These are phyloP conservation scores for Gossypium gossypioides DNA, from an alignment of 441 rosid species.

Conservation along the genomic window DNA sequence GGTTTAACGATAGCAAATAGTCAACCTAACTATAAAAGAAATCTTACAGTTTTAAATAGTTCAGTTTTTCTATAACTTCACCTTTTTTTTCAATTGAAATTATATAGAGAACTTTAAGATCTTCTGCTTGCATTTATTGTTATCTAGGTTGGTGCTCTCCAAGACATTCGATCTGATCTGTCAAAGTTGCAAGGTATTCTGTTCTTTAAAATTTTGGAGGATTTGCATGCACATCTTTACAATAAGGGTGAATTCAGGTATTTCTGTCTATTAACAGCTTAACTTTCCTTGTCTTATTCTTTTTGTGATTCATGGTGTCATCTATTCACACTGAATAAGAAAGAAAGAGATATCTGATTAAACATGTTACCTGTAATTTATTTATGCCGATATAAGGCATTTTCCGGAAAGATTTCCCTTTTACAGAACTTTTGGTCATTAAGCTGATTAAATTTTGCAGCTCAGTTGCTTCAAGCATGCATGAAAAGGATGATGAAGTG, in stretches of 20 bases:
- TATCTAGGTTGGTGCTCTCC: slow-evolving; percentile 93
- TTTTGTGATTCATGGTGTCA: not conserved
- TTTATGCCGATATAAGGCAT: slow-evolving; percentile 5
- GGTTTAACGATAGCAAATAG: slow-evolving; percentile 1
- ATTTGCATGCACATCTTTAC: slow-evolving; percentile 90
- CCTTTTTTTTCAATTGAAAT: not conserved
- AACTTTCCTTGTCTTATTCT: not conserved
- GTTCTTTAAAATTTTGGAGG: slow-evolving; percentile 83
- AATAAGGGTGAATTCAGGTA: slow-evolving; percentile 96
- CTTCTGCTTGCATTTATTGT: slow-evolving; percentile 12
- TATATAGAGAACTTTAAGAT: not conserved
- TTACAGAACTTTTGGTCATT: slow-evolving; percentile 17
- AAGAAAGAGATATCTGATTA: not conserved
- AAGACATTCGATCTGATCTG: slow-evolving; percentile 95
- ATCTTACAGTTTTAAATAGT: not conserved
- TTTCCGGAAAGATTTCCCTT: slow-evolving; percentile 4
- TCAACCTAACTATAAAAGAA: not conserved
- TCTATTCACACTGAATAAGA: not conserved
- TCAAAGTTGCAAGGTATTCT: slow-evolving; percentile 75
- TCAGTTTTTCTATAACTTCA: not conserved
- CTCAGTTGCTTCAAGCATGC: slow-evolving; percentile 56
- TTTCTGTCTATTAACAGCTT: not conserved
- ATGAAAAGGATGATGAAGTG: slow-evolving; percentile 80
- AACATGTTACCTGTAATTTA: not conserved
- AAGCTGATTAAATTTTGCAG: slow-evolving; percentile 48